Percentiles rank a stretch among this genome's conserved stretches.
Conservation (phyloP, 139 green algal species). For the Chlamydomonas applanata region DNA sequence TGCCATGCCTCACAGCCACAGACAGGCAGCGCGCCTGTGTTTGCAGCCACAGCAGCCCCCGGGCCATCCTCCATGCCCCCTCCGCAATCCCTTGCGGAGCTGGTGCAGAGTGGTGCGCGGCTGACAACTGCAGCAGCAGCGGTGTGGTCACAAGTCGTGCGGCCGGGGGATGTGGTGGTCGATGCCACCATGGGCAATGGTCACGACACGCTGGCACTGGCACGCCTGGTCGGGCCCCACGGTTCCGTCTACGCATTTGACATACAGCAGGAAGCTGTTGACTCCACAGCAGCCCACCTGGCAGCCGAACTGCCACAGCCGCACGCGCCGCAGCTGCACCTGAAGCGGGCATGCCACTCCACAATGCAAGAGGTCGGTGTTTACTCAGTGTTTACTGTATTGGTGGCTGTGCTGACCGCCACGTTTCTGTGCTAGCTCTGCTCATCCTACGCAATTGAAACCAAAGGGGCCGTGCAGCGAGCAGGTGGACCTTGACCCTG, state of each 20-base stretch:
- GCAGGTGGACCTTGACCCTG: too few relatives aligned
- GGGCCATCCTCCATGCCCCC: too few relatives aligned
- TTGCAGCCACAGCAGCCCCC: too few relatives aligned
- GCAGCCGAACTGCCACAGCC: neutral
- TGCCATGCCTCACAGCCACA: too few relatives aligned
- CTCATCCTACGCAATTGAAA: too few relatives aligned
- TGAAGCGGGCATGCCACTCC: constrained; percentile 27
- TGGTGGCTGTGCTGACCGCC: neutral
- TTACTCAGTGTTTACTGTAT: neutral
- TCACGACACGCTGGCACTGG: constrained; percentile 61
- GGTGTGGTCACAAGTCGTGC: constrained; percentile 31
- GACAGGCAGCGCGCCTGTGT: too few relatives aligned
- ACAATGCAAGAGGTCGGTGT: too few relatives aligned
- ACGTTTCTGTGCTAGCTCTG: too few relatives aligned
- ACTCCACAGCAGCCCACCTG: constrained; percentile 2
- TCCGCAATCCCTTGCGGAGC: too few relatives aligned
- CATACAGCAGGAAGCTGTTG: constrained; percentile 41
- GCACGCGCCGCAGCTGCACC: neutral
- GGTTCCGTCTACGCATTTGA: constrained; percentile 61
- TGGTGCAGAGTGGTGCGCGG: too few relatives aligned
- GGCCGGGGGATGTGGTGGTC: constrained; percentile 51
- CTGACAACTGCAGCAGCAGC: too few relatives aligned
- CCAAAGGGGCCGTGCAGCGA: too few relatives aligned
- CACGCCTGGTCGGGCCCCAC: constrained; percentile 40
- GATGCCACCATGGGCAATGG: constrained; percentile 71